These are phyloP conservation scores for Mucor lusitanicus DNA, from an alignment of 371 early-diverging fungal genomes.

Conservation along the genomic window DNA sequence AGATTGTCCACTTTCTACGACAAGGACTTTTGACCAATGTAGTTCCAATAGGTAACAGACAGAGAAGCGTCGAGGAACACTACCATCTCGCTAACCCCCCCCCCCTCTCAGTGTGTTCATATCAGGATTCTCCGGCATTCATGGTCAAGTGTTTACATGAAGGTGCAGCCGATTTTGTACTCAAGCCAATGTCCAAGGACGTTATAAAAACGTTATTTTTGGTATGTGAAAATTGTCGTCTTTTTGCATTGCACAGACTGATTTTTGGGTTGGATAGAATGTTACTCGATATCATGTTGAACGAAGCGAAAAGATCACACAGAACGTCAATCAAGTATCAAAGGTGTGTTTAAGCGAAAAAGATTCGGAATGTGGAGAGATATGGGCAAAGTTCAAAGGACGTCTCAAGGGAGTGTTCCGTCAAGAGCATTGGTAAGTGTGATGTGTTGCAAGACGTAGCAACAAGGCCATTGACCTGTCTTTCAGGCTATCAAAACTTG, in stretches of 20 bases:
- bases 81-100: neutral
- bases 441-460: neutral
- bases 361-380: conserved; percentile 15
- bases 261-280: conserved; percentile 15
- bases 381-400: conserved; percentile 38
- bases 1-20: conserved; percentile 12
- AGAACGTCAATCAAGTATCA: neutral
- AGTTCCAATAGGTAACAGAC: conserved; percentile 22
- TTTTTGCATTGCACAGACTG: neutral
- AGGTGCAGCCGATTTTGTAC: conserved; percentile 60
- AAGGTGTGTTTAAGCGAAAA: neutral
- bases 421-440: conserved; percentile 29
- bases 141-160: conserved; percentile 50
- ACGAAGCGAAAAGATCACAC: neutral
- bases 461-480: neutral
- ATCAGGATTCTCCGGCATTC: conserved; percentile 33
- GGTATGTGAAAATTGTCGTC: conserved; percentile 29
- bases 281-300: conserved; percentile 26
- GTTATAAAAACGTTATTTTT: conserved; percentile 56
- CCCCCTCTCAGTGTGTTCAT: conserved; percentile 29
- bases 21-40: conserved; percentile 13
- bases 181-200: conserved; percentile 55
- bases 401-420: conserved; percentile 39
- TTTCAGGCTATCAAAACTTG: conserved; percentile 28
- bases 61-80: neutral